Evolutionary conservation across 495 filamentous ascomycete species (phyloP), one percentile per base, ranked within the genome.

Genomic region (Cercophora newfieldiana): DNA sequence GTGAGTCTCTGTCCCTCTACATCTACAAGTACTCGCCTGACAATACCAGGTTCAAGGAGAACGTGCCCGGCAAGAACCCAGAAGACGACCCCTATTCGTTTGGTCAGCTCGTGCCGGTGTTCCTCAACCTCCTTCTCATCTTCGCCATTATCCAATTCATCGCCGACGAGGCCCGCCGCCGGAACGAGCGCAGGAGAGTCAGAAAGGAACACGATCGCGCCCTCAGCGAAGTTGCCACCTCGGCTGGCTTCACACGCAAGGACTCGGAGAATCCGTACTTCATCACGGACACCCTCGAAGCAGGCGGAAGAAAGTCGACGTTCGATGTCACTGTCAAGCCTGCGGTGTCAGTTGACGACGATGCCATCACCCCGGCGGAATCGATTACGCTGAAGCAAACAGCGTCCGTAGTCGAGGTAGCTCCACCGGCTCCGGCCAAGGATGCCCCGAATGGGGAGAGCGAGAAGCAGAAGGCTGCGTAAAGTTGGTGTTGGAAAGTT

Each of bases 41-140:
- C 56, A 63, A 57, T 57, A 69, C 21, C 69, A 49, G 61, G 29
- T 24, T 60, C 33, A 21, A 57, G 1, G 25, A 28, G 1, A 56
- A 53, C 25, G 49, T n/a, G n/a, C n/a, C 49, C 33, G 47, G 30
- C 49, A n/a, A 3, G 21, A 78, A 74, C 61, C 67, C 68, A 3
- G 75, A 79, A 47, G 71, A 77, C 53, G 76, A 79, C 53, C 62
- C 73, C 7, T 72, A 69, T 18, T 75, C 73, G n/a, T 79, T 79
- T 19, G 76, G 77, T 19, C 77, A 79, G 61, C 74, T 79, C 18
- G 75, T 79, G 21, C 77, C 77, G 19, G 70, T 79, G 25, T 61
- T 79, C 16, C 66, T 77, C n/a, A 73, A 69, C 10, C 68, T 63
- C 21, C 54, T 79, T 62, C 77, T 74, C 25, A 19, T 79, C 6